Evolutionary conservation across 768 basidiomycete genomes (phyloP).

Genomic region (Pulveroboletus sp.): DNA sequence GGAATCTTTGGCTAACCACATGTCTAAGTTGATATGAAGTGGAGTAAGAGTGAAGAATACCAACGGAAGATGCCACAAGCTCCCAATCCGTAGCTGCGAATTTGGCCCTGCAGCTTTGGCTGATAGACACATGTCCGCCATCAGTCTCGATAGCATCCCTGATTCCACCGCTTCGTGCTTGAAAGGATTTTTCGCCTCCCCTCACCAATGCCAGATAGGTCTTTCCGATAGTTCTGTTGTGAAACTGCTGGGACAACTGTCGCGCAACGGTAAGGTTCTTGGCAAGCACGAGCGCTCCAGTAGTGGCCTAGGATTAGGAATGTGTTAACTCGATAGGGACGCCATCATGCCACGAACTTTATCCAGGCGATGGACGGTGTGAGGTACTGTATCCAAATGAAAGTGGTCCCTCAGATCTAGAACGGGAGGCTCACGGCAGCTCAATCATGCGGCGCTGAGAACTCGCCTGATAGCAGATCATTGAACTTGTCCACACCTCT

Average conservation of each 20-base stretch:
- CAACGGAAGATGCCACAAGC: slow-evolving; percentile 52
- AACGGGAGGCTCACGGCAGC: neutral
- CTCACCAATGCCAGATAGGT: slow-evolving; percentile 62
- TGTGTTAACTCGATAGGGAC: neutral
- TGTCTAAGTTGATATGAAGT: slow-evolving; percentile 26
- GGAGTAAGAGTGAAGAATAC: slow-evolving; percentile 22
- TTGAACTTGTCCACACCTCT: slow-evolving; percentile 33
- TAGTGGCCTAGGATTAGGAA: slow-evolving; percentile 44
- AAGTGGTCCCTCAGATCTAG: slow-evolving; percentile 31
- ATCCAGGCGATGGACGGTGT: slow-evolving; percentile 61
- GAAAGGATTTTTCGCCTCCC: slow-evolving; percentile 46
- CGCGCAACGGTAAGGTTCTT: slow-evolving; percentile 39
- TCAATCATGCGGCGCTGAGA: slow-evolving; percentile 5
- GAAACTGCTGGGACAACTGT: slow-evolving; percentile 54
- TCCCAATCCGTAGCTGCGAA: slow-evolving; percentile 49
- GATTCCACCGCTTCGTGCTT: slow-evolving; percentile 38
- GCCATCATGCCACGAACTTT: slow-evolving; percentile 37
- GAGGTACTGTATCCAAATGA: slow-evolving; percentile 34
- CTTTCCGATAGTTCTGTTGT: slow-evolving; percentile 44
- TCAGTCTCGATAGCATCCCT: slow-evolving; percentile 37
- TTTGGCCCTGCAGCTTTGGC: slow-evolving; percentile 28
- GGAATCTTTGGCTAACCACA: slow-evolving; percentile 37
- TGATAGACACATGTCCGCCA: slow-evolving; percentile 40
- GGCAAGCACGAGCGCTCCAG: slow-evolving; percentile 57
- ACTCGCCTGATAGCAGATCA: slow-evolving; percentile 33